phyloP scores from a whole-genome alignment of 2,329 filamentous ascomycete species.

The Phaeosphaeriaceae sp. region DNA sequence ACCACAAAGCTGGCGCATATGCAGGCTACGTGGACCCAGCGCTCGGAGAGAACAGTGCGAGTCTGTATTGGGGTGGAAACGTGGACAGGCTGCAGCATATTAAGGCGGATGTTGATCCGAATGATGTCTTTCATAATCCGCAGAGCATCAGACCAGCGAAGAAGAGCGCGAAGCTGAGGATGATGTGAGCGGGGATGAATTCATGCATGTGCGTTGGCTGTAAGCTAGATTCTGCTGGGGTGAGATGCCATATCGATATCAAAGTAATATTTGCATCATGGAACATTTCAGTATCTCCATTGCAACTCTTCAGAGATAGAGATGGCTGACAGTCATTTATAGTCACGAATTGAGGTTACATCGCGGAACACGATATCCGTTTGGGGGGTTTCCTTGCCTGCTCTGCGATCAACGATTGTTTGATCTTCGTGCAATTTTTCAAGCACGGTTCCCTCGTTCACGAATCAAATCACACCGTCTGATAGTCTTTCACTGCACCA shows the following conservation, averaged over 20 bases:
- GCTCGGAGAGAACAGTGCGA: slow-evolving; percentile 51
- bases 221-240: neutral
- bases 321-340: no score
- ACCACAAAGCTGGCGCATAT: slow-evolving; percentile 55
- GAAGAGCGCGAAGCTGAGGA: slow-evolving; percentile 2
- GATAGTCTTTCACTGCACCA: no score
- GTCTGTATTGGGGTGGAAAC: slow-evolving; percentile 56
- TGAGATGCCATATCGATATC: neutral
- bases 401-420: no score
- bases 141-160: slow-evolving; percentile 40
- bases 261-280: no score
- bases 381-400: no score
- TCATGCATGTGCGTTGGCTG: neutral
- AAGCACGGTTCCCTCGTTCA: no score
- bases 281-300: no score
- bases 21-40: slow-evolving; percentile 61
- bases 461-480: no score
- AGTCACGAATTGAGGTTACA: no score
- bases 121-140: slow-evolving; percentile 46
- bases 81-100: slow-evolving; percentile 45
- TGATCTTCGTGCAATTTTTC: no score
- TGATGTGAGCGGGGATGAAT: neutral
- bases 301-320: no score
- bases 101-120: slow-evolving; percentile 50
- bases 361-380: no score